Conservation (phyloP, 208 protist genomes). For the Plasmodiophora brassicae region DNA sequence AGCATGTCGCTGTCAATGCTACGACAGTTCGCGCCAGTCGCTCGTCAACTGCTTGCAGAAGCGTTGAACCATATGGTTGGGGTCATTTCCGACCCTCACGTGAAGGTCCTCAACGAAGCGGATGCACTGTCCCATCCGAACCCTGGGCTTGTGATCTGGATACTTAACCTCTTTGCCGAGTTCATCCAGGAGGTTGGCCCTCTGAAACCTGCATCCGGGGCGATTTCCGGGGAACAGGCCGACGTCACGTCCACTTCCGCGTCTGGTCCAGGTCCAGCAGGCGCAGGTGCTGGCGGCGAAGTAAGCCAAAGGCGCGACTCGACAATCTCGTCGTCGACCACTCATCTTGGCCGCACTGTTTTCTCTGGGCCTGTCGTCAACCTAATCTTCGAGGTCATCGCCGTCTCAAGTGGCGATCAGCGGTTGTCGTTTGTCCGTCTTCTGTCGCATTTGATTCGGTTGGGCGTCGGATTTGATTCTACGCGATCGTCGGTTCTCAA, state of each 20-base stretch:
- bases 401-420: background rate
- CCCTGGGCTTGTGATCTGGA: constrained; percentile 27
- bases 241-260: background rate
- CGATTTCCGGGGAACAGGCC: background rate
- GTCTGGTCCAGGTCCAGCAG: too few relatives aligned
- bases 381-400: constrained; percentile 36
- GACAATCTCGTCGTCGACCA: background rate
- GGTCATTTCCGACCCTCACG: background rate
- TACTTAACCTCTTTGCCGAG: background rate
- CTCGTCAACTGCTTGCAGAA: background rate
- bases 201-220: background rate
- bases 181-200: background rate
- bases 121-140: constrained; percentile 17
- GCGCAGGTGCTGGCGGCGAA: too few relatives aligned
- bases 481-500: constrained; percentile 24
- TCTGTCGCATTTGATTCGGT: constrained; percentile 36
- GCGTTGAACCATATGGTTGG: constrained; percentile 22
- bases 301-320: background rate
- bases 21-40: constrained; percentile 5
- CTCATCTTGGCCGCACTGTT: background rate
- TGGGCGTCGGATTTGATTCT: constrained; percentile 35
- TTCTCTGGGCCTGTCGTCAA: constrained; percentile 35
- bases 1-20: background rate
- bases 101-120: constrained; percentile 1
- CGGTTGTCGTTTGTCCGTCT: constrained; percentile 41